Evolutionary conservation across 2,329 filamentous ascomycete genomes (phyloP).

Genomic region (Fusarium sp.): DNA sequence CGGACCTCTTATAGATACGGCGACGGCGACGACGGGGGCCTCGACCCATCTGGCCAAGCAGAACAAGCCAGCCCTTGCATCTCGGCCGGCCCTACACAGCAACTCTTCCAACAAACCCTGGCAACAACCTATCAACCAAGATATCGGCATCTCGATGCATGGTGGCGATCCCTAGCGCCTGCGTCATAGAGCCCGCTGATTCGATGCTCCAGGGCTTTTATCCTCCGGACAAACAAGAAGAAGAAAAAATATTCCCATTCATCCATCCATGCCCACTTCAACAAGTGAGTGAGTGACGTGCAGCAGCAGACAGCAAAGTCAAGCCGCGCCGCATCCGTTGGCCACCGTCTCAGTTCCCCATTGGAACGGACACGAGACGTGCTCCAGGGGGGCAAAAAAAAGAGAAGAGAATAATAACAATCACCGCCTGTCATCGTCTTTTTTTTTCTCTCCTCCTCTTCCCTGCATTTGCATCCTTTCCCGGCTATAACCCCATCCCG

Average conservation of each 20-base stretch:
- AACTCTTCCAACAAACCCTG: constrained; percentile 5
- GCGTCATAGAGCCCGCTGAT: constrained; percentile 27
- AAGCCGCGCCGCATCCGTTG: constrained; percentile 7
- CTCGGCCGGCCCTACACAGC: constrained; percentile 6
- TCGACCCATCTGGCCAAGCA: background rate
- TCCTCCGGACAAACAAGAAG: constrained; percentile 3
- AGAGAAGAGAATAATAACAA: constrained; percentile 6
- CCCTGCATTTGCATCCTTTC: background rate
- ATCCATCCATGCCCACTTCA: background rate
- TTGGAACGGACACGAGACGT: background rate
- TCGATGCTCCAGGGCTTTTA: constrained; percentile 2
- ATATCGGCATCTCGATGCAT: constrained; percentile 20
- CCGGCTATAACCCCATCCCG: background rate
- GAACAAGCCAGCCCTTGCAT: constrained; percentile 3
- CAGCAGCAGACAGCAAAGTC: background rate
- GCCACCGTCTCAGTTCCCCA: background rate
- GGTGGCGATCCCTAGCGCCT: constrained; percentile 30
- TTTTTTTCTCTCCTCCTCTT: background rate
- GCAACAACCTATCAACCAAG: constrained; percentile 22
- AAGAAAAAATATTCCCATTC: background rate
- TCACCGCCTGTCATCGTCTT: constrained; percentile 1
- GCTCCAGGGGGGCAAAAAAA: background rate
- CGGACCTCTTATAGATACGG: constrained; percentile 18
- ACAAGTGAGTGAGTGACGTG: background rate
- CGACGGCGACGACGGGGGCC: background rate